Percentiles rank a stretch among this genome's conserved stretches.
Evolutionary conservation across 1,139 yeast species (phyloP).

Genomic region (Pichia sp.): DNA sequence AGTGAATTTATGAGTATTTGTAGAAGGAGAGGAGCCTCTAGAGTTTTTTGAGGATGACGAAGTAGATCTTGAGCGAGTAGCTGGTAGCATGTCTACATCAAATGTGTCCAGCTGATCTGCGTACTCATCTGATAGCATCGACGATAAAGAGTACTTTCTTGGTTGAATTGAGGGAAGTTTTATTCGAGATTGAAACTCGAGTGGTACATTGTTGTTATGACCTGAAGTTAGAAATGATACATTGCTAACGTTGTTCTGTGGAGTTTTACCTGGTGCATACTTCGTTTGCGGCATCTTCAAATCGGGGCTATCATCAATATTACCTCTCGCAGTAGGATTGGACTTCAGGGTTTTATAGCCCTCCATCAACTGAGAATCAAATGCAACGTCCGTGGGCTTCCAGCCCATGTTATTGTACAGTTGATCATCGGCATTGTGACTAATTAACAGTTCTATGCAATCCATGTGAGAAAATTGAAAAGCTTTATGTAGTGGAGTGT

Average conservation of each 20-base stretch:
- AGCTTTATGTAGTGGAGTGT: conserved; percentile 75
- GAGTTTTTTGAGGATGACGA: conserved; percentile 16
- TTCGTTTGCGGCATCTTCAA: conserved; percentile 8
- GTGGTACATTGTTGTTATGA: not conserved
- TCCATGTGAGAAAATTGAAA: conserved; percentile 67
- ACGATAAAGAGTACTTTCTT: conserved; percentile 92
- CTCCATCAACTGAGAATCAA: conserved; percentile 39
- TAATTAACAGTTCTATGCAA: conserved; percentile 54
- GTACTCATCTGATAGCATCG: conserved; percentile 59
- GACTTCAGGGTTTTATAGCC: conserved; percentile 24
- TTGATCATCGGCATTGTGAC: conserved; percentile 41
- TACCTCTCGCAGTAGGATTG: not conserved
- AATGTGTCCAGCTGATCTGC: conserved; percentile 11
- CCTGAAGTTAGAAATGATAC: conserved; percentile 5
- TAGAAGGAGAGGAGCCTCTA: conserved; percentile 19
- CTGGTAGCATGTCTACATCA: conserved; percentile 26
- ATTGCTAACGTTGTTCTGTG: conserved; percentile 6
- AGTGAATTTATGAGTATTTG: conserved; percentile 3
- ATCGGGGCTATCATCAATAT: conserved; percentile 26
- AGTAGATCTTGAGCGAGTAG: conserved; percentile 5
- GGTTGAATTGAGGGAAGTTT: conserved; percentile 45
- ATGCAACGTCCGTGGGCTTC: conserved; percentile 57
- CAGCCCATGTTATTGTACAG: conserved; percentile 58
- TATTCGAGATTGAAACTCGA: conserved; percentile 11
- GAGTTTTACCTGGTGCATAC: conserved; percentile 3